Conservation (phyloP, 176 grass and related monocot genomes). For the Microstegium vimineum region DNA sequence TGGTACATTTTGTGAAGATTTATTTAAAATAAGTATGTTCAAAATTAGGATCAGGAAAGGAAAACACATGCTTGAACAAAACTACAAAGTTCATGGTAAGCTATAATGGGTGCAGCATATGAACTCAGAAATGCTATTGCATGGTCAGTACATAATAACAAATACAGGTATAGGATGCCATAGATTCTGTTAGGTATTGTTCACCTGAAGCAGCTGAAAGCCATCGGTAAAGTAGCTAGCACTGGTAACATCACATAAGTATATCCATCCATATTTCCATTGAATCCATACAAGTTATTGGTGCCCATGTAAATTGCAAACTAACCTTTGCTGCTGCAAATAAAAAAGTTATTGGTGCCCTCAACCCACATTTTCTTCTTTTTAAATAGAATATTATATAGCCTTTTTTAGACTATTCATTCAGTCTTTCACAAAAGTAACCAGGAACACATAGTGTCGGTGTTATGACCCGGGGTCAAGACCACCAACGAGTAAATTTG, state of each 20-base stretch:
- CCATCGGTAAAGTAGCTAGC: background rate
- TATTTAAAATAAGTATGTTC: slow-evolving; percentile 10
- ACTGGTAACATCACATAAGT: background rate
- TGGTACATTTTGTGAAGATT: background rate
- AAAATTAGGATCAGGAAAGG: background rate
- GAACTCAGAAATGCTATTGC: background rate
- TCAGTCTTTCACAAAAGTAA: background rate
- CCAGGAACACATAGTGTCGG: background rate
- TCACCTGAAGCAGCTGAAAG: background rate
- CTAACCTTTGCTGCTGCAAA: background rate
- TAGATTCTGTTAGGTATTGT: background rate
- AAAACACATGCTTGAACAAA: background rate
- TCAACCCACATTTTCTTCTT: background rate
- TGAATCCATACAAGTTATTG: background rate
- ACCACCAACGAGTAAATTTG: too few relatives aligned
- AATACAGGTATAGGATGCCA: background rate
- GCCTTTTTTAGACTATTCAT: background rate
- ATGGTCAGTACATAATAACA: background rate
- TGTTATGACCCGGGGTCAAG: too few relatives aligned
- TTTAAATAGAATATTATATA: background rate
- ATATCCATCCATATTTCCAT: background rate
- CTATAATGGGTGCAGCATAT: background rate
- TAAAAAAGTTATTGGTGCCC: background rate
- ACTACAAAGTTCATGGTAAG: background rate
- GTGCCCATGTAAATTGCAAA: too few relatives aligned